Percentiles rank a stretch among this genome's conserved stretches.
These are phyloP conservation scores for Microbotryum intermedium DNA, from an alignment of 1,284 basidiomycete species.

Conservation along the genomic window DNA sequence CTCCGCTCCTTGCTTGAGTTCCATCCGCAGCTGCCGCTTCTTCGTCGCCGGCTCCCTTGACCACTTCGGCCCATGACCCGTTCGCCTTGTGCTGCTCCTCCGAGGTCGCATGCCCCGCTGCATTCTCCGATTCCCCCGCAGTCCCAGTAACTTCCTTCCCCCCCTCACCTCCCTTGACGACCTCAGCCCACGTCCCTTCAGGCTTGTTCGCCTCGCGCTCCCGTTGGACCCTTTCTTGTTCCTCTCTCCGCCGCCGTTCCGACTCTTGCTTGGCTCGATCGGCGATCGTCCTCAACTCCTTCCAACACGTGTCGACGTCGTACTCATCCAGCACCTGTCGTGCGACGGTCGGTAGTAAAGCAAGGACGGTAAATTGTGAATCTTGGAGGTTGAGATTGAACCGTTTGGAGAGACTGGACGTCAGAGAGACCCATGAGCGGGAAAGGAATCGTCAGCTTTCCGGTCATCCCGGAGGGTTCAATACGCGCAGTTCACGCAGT, in stretches of 20 bases:
- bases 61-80: not conserved
- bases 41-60: not conserved
- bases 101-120: not conserved
- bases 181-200: not conserved
- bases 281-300: conserved; percentile 46
- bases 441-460: conserved; percentile 8
- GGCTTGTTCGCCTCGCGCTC: not conserved
- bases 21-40: not conserved
- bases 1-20: not conserved
- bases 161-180: not conserved
- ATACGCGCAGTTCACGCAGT: too few relatives aligned
- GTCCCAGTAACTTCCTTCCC: not conserved
- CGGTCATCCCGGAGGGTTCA: too few relatives aligned
- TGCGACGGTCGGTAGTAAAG: conserved; percentile 66
- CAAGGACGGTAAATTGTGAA: conserved; percentile 68
- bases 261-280: conserved; percentile 7
- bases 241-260: conserved; percentile 1
- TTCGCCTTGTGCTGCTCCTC: not conserved
- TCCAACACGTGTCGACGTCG: conserved; percentile 71
- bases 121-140: not conserved
- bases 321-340: conserved; percentile 63
- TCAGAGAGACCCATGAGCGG: not conserved
- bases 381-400: conserved; percentile 78
- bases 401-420: conserved; percentile 56
- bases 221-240: not conserved